phyloP scores from a whole-genome alignment of 2,329 filamentous ascomycete species.

The Calonectria hongkongensis region DNA sequence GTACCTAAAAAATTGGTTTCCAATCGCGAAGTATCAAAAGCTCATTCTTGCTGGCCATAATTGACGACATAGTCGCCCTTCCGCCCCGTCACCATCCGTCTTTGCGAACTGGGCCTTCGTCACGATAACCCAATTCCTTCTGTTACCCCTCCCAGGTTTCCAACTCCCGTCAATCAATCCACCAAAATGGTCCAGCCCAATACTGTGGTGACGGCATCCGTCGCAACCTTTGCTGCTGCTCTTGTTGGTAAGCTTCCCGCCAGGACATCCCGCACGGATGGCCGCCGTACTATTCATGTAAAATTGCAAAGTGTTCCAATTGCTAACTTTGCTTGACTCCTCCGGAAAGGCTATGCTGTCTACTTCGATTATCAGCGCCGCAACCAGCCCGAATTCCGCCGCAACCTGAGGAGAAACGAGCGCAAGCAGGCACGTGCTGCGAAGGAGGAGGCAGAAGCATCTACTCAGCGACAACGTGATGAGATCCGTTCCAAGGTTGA shows the following conservation, averaged over 20 bases:
- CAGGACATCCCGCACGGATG: conserved; percentile 17
- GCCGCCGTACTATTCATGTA: neutral
- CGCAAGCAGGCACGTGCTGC: conserved; percentile 82
- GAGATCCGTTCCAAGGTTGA: conserved; percentile 85
- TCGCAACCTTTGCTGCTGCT: conserved; percentile 76
- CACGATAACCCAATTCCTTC: conserved; percentile 37
- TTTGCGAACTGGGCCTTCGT: conserved; percentile 36
- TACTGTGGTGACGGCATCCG: conserved; percentile 76
- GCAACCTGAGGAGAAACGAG: conserved; percentile 83
- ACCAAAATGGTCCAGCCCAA: conserved; percentile 68
- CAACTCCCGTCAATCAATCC: conserved; percentile 45
- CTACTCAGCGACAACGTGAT: conserved; percentile 80
- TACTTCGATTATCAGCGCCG: conserved; percentile 83
- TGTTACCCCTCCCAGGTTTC: conserved; percentile 40
- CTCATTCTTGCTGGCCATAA: conserved; percentile 45
- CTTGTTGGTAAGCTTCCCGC: conserved; percentile 70
- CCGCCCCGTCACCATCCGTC: conserved; percentile 33
- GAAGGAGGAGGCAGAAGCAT: conserved; percentile 82
- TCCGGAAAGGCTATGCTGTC: conserved; percentile 75
- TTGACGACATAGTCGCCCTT: conserved; percentile 49
- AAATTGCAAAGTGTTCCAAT: conserved; percentile 6
- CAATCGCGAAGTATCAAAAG: conserved; percentile 53
- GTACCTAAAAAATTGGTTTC: conserved; percentile 56
- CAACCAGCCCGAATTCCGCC: conserved; percentile 78
- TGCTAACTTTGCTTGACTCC: conserved; percentile 44